A percentile compares a stretch with the other conserved stretches of the same genome.
Conservation (phyloP, 2,329 filamentous ascomycete genomes). For the Macrophomina tecta region DNA sequence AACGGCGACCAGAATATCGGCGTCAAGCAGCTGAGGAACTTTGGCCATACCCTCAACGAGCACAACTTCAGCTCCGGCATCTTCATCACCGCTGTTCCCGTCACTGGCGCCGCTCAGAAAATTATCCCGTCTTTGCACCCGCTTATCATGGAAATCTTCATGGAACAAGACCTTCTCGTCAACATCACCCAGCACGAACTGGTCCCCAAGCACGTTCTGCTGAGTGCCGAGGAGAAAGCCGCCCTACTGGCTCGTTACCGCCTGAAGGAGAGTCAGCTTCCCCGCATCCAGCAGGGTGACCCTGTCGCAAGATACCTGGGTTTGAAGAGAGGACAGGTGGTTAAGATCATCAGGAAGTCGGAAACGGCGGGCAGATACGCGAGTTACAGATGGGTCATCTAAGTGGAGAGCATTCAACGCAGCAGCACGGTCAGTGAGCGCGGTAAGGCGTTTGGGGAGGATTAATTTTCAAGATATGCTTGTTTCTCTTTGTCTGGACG, state of each 20-base stretch:
- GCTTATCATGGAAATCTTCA: slow-evolving; percentile 89
- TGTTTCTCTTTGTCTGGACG: slow-evolving; percentile 3
- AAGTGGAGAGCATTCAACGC: slow-evolving; percentile 1
- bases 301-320: slow-evolving; percentile 93
- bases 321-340: slow-evolving; percentile 87
- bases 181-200: slow-evolving; percentile 99
- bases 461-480: slow-evolving; percentile 21
- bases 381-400: slow-evolving; percentile 78
- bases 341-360: slow-evolving; percentile 96
- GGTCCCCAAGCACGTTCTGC: slow-evolving; percentile 88
- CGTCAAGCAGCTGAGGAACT: slow-evolving; percentile 89
- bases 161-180: slow-evolving; percentile 93
- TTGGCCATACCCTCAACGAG: slow-evolving; percentile 79
- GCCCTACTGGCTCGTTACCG: slow-evolving; percentile 87
- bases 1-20: slow-evolving; percentile 79
- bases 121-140: slow-evolving; percentile 78
- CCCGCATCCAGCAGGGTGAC: slow-evolving; percentile 87
- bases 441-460: slow-evolving; percentile 25
- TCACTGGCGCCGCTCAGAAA: slow-evolving; percentile 87
- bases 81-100: slow-evolving; percentile 81
- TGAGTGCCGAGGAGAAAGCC: slow-evolving; percentile 88
- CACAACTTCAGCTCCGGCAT: slow-evolving; percentile 89
- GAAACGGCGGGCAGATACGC: slow-evolving; percentile 97
- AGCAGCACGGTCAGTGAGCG: slow-evolving; percentile 10
- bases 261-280: slow-evolving; percentile 96